These are phyloP conservation scores for Trichoderma orchidacearum DNA, from an alignment of 495 filamentous ascomycete genomes.

Conservation along the genomic window DNA sequence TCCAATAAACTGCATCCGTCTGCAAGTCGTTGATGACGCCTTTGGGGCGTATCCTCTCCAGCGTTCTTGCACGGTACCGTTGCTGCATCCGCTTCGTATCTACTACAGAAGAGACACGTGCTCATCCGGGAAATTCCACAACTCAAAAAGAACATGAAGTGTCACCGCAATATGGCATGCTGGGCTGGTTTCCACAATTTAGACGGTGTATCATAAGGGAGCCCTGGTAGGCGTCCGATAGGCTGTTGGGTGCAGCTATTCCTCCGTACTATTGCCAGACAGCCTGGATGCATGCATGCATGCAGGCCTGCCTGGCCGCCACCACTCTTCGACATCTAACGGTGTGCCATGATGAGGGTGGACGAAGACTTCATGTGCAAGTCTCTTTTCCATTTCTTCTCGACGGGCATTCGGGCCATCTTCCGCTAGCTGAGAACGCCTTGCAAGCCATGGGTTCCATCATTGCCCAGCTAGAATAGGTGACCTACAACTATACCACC, in stretches of 20 bases:
- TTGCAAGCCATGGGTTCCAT: background rate
- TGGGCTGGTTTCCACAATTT: background rate
- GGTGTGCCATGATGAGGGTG: background rate
- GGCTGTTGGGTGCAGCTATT: background rate
- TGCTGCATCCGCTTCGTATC: too few relatives aligned
- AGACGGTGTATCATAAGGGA: background rate
- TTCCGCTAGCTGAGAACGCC: background rate
- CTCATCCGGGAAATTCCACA: background rate
- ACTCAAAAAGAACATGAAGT: background rate
- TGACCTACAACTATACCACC: too few relatives aligned
- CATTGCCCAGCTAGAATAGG: background rate
- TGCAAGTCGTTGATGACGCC: too few relatives aligned
- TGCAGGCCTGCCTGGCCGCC: background rate
- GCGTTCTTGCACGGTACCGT: background rate
- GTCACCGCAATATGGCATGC: background rate
- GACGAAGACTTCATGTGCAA: background rate
- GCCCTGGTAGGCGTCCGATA: background rate
- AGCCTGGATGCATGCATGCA: too few relatives aligned
- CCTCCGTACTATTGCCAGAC: background rate
- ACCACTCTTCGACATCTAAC: background rate
- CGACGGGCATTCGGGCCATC: background rate
- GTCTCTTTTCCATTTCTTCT: background rate
- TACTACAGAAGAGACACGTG: too few relatives aligned
- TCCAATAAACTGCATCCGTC: too few relatives aligned
- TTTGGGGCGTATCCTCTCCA: too few relatives aligned